phyloP scores from a whole-genome alignment of 495 filamentous ascomycete genomes.

The Parmelia sp. region DNA sequence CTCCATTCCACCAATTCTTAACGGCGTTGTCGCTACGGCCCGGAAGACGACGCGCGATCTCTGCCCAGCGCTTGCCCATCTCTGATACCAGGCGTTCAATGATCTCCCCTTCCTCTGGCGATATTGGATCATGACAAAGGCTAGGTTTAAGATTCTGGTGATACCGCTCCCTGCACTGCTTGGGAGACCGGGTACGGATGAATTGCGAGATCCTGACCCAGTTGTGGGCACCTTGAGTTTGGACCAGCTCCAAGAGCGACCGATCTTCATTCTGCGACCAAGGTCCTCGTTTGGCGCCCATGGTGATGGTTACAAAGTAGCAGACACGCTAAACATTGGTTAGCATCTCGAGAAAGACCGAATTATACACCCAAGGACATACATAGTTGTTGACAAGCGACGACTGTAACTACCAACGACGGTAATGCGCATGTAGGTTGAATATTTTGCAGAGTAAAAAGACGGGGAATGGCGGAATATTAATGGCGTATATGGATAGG shows the following conservation, averaged over 20 bases:
- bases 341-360: neutral
- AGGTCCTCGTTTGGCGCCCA: slow-evolving; percentile 67
- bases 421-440: slow-evolving; percentile 1
- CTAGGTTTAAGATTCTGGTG: slow-evolving; percentile 92
- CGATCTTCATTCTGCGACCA: slow-evolving; percentile 82
- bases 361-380: neutral
- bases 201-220: slow-evolving; percentile 84
- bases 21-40: slow-evolving; percentile 96
- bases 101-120: slow-evolving; percentile 72
- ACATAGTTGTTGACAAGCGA: slow-evolving; percentile 1
- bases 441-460: neutral
- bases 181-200: slow-evolving; percentile 74
- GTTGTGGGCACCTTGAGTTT: slow-evolving; percentile 72
- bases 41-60: slow-evolving; percentile 78
- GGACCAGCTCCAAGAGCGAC: slow-evolving; percentile 64
- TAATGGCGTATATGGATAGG: neutral
- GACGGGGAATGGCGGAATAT: slow-evolving; percentile 6
- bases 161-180: slow-evolving; percentile 93
- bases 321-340: neutral
- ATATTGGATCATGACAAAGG: slow-evolving; percentile 88
- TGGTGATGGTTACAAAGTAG: slow-evolving; percentile 25
- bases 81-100: slow-evolving; percentile 78
- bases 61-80: slow-evolving; percentile 89
- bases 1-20: slow-evolving; percentile 99
- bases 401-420: slow-evolving; percentile 4